Evolutionary conservation across 2,329 filamentous ascomycete genomes (phyloP).

Genomic region (Fusarium gaditjirri): DNA sequence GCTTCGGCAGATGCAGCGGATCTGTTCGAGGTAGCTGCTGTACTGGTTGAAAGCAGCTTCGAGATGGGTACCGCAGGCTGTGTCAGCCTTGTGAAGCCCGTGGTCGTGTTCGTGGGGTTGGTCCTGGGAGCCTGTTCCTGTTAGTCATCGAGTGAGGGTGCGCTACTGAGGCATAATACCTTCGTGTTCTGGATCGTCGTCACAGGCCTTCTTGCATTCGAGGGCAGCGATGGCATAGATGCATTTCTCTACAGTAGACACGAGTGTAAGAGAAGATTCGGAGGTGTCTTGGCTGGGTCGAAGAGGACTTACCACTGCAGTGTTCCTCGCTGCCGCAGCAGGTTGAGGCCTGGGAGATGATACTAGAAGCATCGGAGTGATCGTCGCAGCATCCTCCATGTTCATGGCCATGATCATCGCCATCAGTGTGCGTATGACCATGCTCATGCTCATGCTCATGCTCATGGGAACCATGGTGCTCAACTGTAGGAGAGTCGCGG

Average conservation of each 20-base stretch:
- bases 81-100: not conserved
- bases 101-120: constrained; percentile 7
- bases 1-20: constrained; percentile 52
- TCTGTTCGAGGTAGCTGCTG: constrained; percentile 49
- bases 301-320: not conserved
- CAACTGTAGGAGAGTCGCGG: accelerated
- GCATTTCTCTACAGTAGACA: constrained; percentile 3
- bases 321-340: constrained; percentile 16
- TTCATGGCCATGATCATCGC: accelerated
- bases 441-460: not conserved
- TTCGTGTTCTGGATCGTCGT: constrained; percentile 12
- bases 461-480: accelerated
- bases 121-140: not conserved
- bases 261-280: accelerated
- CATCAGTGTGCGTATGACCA: accelerated
- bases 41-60: constrained; percentile 49
- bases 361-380: not conserved
- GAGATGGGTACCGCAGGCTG: constrained; percentile 49
- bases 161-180: not conserved
- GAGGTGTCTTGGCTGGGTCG: accelerated
- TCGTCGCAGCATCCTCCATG: not conserved
- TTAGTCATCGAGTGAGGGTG: accelerated
- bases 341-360: not conserved
- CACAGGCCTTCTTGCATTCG: constrained; percentile 22
- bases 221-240: constrained; percentile 20